Base-by-base conservation (phyloP, 441 rosid genomes). In the Gossypium armourianum region DNA sequence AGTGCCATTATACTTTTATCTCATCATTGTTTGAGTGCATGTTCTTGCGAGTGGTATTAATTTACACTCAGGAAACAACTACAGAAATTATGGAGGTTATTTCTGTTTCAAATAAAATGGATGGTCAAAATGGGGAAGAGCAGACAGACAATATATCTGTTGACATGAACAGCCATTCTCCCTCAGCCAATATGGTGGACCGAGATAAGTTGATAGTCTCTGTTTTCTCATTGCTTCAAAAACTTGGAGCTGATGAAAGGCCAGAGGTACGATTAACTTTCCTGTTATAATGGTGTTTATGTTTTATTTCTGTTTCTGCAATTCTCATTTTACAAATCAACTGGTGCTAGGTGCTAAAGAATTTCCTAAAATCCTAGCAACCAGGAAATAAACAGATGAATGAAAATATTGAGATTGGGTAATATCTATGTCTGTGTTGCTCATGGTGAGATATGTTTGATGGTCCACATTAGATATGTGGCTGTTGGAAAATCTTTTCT, bases 211-310 rank as follows among this genome's bases (percentile, higher is more conserved):
- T 95, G 84, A 78, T 95, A 64, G 87, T 95, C 79, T 78, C 88
- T 78, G 93, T 92, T 68, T 95, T 95, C 83, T 90, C 91, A 10
- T 82, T 95, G 74, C 96, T 95, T 82, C 96, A 90, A 78, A 87
- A 87, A 84, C 96, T 92, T 79, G 99, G 96, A 77, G 90, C 83
- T 78, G 99, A 95, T 74, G 97, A 89, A 67, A 88, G 99, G 76
- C 96, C 99, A 32, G 99, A 95, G 99, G 99, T 94, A 79, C 74
- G 68, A 47, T 28, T 69, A 55, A 66, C 67, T 59, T 76, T 62
- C 54, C 66, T 69, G 1, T 73, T 55, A 56, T 62, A 8, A 52
- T 76, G 50, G 59, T 49, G 62, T 76, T 53, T 29, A 45, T 21
- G 52, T 29, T 59, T 52, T 71, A 15, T 17, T 20, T 10, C 64